Base-by-base conservation (phyloP, 257 asterid genomes). In the Plantago major region DNA sequence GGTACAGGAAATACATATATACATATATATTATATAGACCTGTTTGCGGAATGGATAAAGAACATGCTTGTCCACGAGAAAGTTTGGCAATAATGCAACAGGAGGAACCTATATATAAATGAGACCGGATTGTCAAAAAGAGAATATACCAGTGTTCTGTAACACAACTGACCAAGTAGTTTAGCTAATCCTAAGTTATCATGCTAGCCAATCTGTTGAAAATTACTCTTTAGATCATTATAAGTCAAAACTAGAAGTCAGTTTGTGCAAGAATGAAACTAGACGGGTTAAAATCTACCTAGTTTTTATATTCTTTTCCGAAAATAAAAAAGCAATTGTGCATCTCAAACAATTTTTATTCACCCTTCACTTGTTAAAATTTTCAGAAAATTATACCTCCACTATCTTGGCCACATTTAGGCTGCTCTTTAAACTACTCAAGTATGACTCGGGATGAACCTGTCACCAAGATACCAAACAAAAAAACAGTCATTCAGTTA, bases 31-130 rank as follows among this genome's bases (percentile, higher is more conserved):
- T 57, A 33, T 22, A 58, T 62, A 55, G 44, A 89, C 98, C 95
- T 92, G 97, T 70, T 84, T 88, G 54, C 97, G 95, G 62, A 92
- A 92, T 26, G 98, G 97, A 47, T 51, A 72, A 60, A 92, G 97
- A 65, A 86, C 93, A 60, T 77, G 74, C 79, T 83, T 78, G 52
- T 84, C 87, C 69, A 92, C 95, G 56, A 92, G 78, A 71, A 78
- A 86, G 86, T 81, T 84, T 43, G 97, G 97, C 64, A 92, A 16
- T 59, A 86, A 13, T 10, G 98, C 93, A 38, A 86, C 83, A 22
- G 97, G 97, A 63, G 95, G 97, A 60, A 92, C 89, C 98, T 92
- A 67, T 63, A 67, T 46, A 28, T 46, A 66, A 56, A 62, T 40
- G 60, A 56, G 58, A 50, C 70, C 65, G 15, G 71, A 60, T 40